Evolutionary conservation across 768 basidiomycete species (phyloP).

Genomic region (Calocybe indica): DNA sequence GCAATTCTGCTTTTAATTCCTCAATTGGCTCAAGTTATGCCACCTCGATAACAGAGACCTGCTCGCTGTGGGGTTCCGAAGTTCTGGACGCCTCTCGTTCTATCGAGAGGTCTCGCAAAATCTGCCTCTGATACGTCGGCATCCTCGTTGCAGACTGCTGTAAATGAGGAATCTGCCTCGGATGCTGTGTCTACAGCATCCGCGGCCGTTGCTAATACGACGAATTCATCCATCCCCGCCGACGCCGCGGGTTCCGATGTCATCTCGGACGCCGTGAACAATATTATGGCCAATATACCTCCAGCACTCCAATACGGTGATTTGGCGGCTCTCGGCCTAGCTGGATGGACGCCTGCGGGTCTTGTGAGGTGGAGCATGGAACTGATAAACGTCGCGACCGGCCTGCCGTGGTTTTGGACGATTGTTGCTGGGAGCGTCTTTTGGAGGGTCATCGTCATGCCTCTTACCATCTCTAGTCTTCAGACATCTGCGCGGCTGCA

Average conservation of each 20-base stretch:
- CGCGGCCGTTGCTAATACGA: neutral
- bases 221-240: neutral
- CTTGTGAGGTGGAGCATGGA: conserved; percentile 60
- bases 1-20: conserved; percentile 1
- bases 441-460: conserved; percentile 57
- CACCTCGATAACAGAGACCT: too few species aligned
- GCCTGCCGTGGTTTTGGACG: conserved; percentile 81
- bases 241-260: conserved; percentile 2
- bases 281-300: conserved; percentile 20
- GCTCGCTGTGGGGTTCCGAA: too few species aligned
- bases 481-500: conserved; percentile 56
- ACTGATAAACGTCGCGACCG: conserved; percentile 59
- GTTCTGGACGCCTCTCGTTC: too few species aligned
- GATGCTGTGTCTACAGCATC: neutral
- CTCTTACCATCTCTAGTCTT: conserved; percentile 50
- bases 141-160: too few species aligned
- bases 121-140: too few species aligned
- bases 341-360: conserved; percentile 60
- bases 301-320: conserved; percentile 66
- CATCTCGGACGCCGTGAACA: conserved; percentile 13
- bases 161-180: neutral
- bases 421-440: conserved; percentile 60
- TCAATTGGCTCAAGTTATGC: conserved; percentile 1
- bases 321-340: conserved; percentile 61
- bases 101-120: too few species aligned